Base-by-base conservation (phyloP, 176 grass and related monocot genomes). In the Triticum monococcum region DNA sequence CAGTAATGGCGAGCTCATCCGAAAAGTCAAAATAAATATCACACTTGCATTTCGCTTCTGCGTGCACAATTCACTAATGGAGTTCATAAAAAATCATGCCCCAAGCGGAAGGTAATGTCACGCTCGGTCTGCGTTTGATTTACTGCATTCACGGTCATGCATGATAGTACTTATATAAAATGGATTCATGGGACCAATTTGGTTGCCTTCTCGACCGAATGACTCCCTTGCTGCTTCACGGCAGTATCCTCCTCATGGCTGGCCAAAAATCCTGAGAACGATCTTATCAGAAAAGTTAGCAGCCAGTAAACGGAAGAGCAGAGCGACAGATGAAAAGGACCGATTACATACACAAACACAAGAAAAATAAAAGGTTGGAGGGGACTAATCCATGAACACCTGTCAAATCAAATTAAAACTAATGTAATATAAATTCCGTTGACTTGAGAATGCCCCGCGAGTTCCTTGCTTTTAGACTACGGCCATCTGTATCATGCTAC, bases 381-480 rank as follows among this genome's bases (percentile, higher is more conserved):
- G 63, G 12, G 28, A n/a, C 8, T 28, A 41, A 22, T 33, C 41
- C 7, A 72, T 30, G 7, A 86, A 82, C 71, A 52, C 64, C 40
- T 90, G 64, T 72, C 79, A 28, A 71, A 79, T 8, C 54, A 22
- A 20, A 86, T 11, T 37, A 36, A 45, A 36, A 45, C 57, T 46
- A 37, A 43, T 81, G 10, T 43, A 28, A 37, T 52, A 52, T 18
- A 31, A 11, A 18, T 64, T 9, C 28, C 4, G 57, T 82, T 82
- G 83, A 63, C 69, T 67, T 82, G 4, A 60, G 56, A 63, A 70
- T 38, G 79, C 72, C 64, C 28, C 73, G 84, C 43, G 79, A 84
- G 56, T 79, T 90, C 80, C 12, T 80, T 20, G 75, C 59, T 82
- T 90, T 79, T 83, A 90, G 50, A 79, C 40, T 79, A 62, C 1